Evolutionary conservation across 2,329 filamentous ascomycete species (phyloP).

Genomic region (Lecanicillium sp.): DNA sequence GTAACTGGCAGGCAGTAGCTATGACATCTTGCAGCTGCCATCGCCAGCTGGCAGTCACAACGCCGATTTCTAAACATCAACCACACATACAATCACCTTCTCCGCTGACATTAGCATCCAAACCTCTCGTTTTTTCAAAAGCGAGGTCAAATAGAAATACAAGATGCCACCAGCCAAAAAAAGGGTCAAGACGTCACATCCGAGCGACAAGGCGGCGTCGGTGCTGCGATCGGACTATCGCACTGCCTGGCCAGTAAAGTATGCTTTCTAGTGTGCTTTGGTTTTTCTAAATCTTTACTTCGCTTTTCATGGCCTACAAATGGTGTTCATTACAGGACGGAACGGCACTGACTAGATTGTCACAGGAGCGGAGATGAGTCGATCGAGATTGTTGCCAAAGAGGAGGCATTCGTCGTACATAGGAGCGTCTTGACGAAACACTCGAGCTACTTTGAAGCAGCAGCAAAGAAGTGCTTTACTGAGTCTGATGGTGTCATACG

Average conservation of each 20-base stretch:
- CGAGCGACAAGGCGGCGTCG: slow-evolving; percentile 13
- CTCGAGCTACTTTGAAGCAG: slow-evolving; percentile 25
- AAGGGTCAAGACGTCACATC: slow-evolving; percentile 13
- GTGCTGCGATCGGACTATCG: slow-evolving; percentile 21
- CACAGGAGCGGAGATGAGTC: slow-evolving; percentile 20
- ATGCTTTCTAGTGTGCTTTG: too few relatives aligned
- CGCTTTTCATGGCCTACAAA: too few relatives aligned
- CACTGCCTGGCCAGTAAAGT: slow-evolving; percentile 26
- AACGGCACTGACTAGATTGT: not conserved
- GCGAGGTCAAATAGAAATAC: too few relatives aligned
- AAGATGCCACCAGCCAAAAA: slow-evolving; percentile 19
- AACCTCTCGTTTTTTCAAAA: too few relatives aligned
- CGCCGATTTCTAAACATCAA: not conserved
- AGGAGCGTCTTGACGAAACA: slow-evolving; percentile 20
- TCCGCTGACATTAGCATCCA: slow-evolving; percentile 2
- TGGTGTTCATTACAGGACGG: not conserved
- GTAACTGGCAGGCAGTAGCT: too few relatives aligned
- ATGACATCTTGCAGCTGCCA: not conserved
- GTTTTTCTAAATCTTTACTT: too few relatives aligned
- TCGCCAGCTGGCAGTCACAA: slow-evolving; percentile 5
- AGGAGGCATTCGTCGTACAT: slow-evolving; percentile 21
- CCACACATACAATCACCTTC: not conserved
- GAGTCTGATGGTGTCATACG: slow-evolving; percentile 19
- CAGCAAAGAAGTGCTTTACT: slow-evolving; percentile 18
- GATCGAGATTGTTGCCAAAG: slow-evolving; percentile 20